Base-by-base conservation (phyloP, 2,329 filamentous ascomycete genomes). In the Lachnellula hyalina region DNA sequence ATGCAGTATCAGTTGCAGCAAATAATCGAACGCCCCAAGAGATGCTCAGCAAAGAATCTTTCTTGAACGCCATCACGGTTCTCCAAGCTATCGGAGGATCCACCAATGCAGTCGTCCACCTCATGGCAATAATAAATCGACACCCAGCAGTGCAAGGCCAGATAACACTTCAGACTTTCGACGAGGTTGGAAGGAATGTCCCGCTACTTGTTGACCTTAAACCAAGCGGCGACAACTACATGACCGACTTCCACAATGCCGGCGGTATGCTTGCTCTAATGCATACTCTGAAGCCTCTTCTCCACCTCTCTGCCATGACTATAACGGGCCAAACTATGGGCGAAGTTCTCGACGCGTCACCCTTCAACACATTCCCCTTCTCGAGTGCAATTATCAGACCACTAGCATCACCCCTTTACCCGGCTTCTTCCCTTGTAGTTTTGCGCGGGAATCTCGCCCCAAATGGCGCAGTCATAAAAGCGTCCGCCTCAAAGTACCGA, bases 191-290 rank as follows among this genome's bases (percentile, higher is more conserved):
- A 4, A 68, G 69, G 15, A 74, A 67, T 7, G 76, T 73, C 0
- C 77, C 77, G 0, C 63, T 80, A 0, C 61, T 79, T 5, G 69
- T 79, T 9, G 77, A 80, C 58, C 66, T 80, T n/a, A 79, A 80
- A 55, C 77, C 77, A 0, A 78, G 75, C 52, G 77, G 77, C 2
- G 75, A 77, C 55, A 78, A 77, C 55, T 79, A 78, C 60, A 79
- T 79, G 77, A 75, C 71, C n/a, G 77, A 80, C 59, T 79, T 79
- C 53, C 77, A 79, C 58, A 77, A 78, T 55, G 75, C 76, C 0
- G 77, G 77, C 1, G 77, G 77, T 4, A 78, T 79, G 76, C 61
- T 75, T 25, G 74, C 74, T 4, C 61, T 80, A 6, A 58, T 79
- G 21, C 74, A 77, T 52, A 72, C 71, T 0, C 66, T 80, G 5